Conservation (phyloP, 192 early-diverging fungal genomes). For the Backusella mclennaniae region DNA sequence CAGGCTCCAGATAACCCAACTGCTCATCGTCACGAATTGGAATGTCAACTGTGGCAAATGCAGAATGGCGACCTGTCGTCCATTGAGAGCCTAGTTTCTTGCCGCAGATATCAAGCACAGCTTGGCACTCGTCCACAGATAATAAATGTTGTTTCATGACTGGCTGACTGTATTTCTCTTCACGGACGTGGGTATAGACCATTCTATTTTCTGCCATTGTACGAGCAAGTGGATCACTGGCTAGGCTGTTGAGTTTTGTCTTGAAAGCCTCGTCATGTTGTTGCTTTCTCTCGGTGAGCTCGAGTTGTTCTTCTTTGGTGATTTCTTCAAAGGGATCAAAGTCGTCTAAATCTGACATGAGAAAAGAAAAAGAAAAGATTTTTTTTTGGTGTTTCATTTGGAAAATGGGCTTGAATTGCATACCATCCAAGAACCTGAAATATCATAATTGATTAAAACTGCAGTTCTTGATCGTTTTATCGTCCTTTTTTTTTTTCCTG, state of each 20-base stretch:
- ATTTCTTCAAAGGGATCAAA: slow-evolving; percentile 45
- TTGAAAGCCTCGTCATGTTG: background rate
- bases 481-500: too few species aligned
- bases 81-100: slow-evolving; percentile 24
- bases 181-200: slow-evolving; percentile 24
- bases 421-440: background rate
- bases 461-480: too few species aligned
- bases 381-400: background rate
- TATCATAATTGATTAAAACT: too few species aligned
- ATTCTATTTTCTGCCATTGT: background rate
- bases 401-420: background rate
- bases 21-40: slow-evolving; percentile 25
- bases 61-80: slow-evolving; percentile 47
- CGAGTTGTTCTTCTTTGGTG: slow-evolving; percentile 29
- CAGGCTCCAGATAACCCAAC: slow-evolving; percentile 24
- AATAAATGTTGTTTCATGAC: background rate
- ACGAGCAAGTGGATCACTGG: slow-evolving; percentile 23
- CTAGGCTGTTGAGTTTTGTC: slow-evolving; percentile 12
- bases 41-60: slow-evolving; percentile 50
- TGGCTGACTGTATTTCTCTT: background rate
- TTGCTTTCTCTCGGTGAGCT: slow-evolving; percentile 1
- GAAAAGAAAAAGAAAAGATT: background rate
- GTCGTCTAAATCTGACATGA: background rate
- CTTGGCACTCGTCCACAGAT: slow-evolving; percentile 18
- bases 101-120: slow-evolving; percentile 24